Percentiles rank a stretch among this genome's conserved stretches.
Evolutionary conservation across 768 basidiomycete species (phyloP).

Genomic region (Amanita jacksonii): DNA sequence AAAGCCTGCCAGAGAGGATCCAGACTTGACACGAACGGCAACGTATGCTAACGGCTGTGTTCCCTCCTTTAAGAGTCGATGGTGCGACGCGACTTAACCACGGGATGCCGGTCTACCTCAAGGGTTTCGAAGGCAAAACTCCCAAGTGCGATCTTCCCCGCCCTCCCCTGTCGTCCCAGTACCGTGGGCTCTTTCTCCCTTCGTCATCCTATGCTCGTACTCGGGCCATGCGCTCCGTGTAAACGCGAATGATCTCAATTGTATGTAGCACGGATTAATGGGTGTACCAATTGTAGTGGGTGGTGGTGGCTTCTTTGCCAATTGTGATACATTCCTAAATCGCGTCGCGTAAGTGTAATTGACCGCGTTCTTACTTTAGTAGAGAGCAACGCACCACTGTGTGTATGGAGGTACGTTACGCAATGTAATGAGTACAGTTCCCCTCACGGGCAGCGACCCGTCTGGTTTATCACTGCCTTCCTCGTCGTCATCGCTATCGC

Average conservation of each 20-base stretch:
- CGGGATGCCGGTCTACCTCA: no score
- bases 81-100: no score
- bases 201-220: conserved; percentile 92
- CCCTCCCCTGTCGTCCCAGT: conserved; percentile 60
- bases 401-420: conserved; percentile 85
- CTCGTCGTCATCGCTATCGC: conserved; percentile 34
- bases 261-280: conserved; percentile 57
- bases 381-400: conserved; percentile 61
- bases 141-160: conserved; percentile 82
- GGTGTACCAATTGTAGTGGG: conserved; percentile 33
- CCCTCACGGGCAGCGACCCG: conserved; percentile 26
- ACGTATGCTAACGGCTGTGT: no score
- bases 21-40: no score
- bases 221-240: conserved; percentile 62
- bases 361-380: no score
- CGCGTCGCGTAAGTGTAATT: not conserved
- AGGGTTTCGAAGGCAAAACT: conserved; percentile 53
- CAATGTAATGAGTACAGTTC: conserved; percentile 79
- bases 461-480: conserved; percentile 30
- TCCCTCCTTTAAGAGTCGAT: no score
- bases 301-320: conserved; percentile 68
- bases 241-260: conserved; percentile 77
- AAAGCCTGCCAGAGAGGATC: no score
- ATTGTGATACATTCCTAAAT: conserved; percentile 61
- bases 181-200: conserved; percentile 67